Base-by-base conservation (phyloP, 2,329 filamentous ascomycete species). In the Chaetomium olivaceum region DNA sequence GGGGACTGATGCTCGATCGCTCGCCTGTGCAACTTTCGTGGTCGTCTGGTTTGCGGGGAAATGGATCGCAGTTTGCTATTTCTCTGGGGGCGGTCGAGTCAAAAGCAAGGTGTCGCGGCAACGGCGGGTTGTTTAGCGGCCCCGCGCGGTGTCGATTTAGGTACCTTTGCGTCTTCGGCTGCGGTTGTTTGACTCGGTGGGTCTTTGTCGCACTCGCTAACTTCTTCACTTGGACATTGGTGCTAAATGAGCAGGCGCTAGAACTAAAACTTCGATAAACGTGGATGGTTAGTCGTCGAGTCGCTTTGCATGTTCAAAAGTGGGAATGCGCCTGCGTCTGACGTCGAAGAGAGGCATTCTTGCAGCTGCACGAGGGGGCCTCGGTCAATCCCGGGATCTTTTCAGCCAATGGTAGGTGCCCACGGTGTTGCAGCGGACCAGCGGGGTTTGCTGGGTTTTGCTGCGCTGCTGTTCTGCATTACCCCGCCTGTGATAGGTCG, bases 311-410 rank as follows among this genome's bases (percentile, higher is more conserved):
- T 2, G 33, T 6, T 9, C 11, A 11, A 46, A 43, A 52, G n/a
- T 21, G 12, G 48, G 23, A 16, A 51, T 50, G 11, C 23, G 8
- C 16, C 23, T 25, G 58, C 46, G 21, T 55, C 57, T 62, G 63
- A 58, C 57, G 61, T 63, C 61, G 54, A 50, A 51, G 31, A 46
- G 21, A 36, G 48, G 51, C 36, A 39, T 19, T 16, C 51, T 21
- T 64, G 60, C 61, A 50, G 31, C 36, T 33, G 62, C 46, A 11
- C 27, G 19, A 27, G 7, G 62, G 31, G 51, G 16, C 64, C 64
- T 68, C 67, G 67, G 67, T 58, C 58, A 62, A 60, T 66, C 33
- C 58, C 67, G 67, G 66, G 58, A 46, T 21, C 29, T n/a, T 8
- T 19, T 16, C 19, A 25, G 16, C 66, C 63, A 68, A 66, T 66